Base-by-base conservation (phyloP, 2,329 filamentous ascomycete genomes). In the Penicillium griseofulvum region DNA sequence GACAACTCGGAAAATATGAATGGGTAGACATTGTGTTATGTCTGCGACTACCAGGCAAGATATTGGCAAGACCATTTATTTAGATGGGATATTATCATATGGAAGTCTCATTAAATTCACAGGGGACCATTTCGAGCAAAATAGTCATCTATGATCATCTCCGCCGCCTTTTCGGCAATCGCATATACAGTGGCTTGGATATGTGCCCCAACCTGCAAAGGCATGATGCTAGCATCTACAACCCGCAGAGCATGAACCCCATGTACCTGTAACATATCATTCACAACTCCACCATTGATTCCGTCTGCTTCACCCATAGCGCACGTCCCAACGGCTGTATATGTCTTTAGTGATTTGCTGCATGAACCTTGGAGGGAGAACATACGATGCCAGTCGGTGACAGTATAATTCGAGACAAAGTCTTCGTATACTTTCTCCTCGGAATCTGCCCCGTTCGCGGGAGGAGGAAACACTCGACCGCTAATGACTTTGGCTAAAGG, bases 401-500 rank as follows among this genome's bases (percentile, higher is more conserved):
- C 47, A 2, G 57, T 65, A 37, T 59, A 62, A 8, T 64, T 58
- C 3, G 53, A 48, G 1, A 65, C 57, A 47, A 62, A 52, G 0
- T 56, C 46, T 2, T 58, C 54, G 19, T 56, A 48, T 5, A 52
- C 38, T 7, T 44, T 47, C 4, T 47, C 47, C 14, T 58, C 36
- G 4, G 29, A n/a, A 7, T 28, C 26, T 19, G 10, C 10, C 6
- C 33, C 38, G 68, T 60, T 19, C 0, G 62, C 34, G 33, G 61
- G 14, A 50, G 59, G 67, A 55, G 67, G 75, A 50, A 69, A 73
- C 1, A 69, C 60, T 8, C 75, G 69, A 31, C 58, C 56, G 0
- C 58, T 50, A 38, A 83, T 68, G 24, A 78, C 71, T 24, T 63
- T 58, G 1, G 68, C 65, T 0, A 79, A 63, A 2, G 78, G 75